Conservation (phyloP, 169 alveolate species). For the Cryptosporidium ryanae region DNA sequence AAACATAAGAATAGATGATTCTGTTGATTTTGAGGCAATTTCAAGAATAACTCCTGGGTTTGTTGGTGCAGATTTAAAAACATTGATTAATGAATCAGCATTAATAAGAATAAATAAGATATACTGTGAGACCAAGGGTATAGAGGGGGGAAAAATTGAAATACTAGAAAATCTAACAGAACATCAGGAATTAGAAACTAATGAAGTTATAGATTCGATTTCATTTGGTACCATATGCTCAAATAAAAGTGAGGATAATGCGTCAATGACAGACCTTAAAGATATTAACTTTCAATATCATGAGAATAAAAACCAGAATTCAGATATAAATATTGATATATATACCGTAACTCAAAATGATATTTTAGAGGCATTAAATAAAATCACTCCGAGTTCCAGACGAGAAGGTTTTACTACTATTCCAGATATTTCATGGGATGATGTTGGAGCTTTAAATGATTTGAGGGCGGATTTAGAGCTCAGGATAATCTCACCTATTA, state of each 20-base stretch:
- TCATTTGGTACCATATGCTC: neutral
- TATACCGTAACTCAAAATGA: conserved; percentile 85
- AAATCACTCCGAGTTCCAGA: conserved; percentile 92
- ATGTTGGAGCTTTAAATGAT: conserved; percentile 94
- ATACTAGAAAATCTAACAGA: neutral
- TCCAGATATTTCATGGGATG: conserved; percentile 95
- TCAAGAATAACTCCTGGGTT: conserved; percentile 90
- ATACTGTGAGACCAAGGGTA: neutral
- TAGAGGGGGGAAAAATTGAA: neutral
- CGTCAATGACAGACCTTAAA: neutral
- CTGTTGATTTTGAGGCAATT: conserved; percentile 32
- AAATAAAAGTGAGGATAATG: neutral
- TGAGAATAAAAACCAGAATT: neutral
- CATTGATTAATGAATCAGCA: conserved; percentile 91
- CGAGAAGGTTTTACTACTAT: conserved; percentile 96
- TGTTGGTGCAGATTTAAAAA: conserved; percentile 91
- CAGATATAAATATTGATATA: neutral
- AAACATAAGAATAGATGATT: conserved; percentile 81
- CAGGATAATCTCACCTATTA: conserved; percentile 93
- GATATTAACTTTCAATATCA: neutral
- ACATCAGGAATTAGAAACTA: neutral
- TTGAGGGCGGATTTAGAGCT: conserved; percentile 90
- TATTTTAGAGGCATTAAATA: conserved; percentile 85
- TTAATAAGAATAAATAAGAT: conserved; percentile 66
- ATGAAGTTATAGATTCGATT: neutral